Percentiles rank a stretch among this genome's conserved stretches.
These are phyloP conservation scores for Colletotrichum liriopes DNA, from an alignment of 2,329 filamentous ascomycete species.

Conservation along the genomic window DNA sequence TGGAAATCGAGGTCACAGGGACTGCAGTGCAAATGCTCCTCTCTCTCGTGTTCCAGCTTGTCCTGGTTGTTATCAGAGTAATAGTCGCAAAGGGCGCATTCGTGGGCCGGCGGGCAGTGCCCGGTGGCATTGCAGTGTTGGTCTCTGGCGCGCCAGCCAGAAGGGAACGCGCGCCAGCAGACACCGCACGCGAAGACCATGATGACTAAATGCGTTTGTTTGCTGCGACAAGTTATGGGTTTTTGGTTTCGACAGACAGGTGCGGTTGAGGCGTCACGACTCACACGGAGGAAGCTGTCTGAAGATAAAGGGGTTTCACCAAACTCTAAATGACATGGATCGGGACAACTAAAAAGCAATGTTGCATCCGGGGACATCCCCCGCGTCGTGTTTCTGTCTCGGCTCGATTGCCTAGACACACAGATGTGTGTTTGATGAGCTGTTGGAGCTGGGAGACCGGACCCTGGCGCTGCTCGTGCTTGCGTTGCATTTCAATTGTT, in stretches of 20 bases:
- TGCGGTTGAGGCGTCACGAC: not conserved
- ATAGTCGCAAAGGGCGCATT: conserved; percentile 50
- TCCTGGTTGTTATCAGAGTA: conserved; percentile 47
- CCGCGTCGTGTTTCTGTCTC: conserved; percentile 14
- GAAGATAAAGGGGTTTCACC: not conserved
- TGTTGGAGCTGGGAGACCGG: not conserved
- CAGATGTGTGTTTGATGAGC: not conserved
- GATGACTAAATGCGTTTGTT: not conserved
- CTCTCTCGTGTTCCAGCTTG: conserved; percentile 12
- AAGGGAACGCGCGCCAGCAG: conserved; percentile 48
- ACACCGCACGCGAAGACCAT: conserved; percentile 44
- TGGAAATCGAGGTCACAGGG: not conserved
- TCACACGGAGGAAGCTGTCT: not conserved
- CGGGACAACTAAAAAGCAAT: conserved; percentile 7
- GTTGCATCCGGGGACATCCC: conserved; percentile 1
- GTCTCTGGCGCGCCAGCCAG: conserved; percentile 46
- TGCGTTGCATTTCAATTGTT: not conserved
- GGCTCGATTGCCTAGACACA: not conserved
- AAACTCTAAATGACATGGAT: conserved; percentile 2
- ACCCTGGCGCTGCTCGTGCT: not conserved
- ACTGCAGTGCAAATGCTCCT: conserved; percentile 10
- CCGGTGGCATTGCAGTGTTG: conserved; percentile 49
- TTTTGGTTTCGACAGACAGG: not conserved
- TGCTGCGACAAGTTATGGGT: not conserved
- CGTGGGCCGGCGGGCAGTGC: conserved; percentile 46